A percentile compares a stretch with the other conserved stretches of the same genome.
These are phyloP conservation scores for Rhodotorula sp. DNA, from an alignment of 1,284 basidiomycete species.

Conservation along the genomic window DNA sequence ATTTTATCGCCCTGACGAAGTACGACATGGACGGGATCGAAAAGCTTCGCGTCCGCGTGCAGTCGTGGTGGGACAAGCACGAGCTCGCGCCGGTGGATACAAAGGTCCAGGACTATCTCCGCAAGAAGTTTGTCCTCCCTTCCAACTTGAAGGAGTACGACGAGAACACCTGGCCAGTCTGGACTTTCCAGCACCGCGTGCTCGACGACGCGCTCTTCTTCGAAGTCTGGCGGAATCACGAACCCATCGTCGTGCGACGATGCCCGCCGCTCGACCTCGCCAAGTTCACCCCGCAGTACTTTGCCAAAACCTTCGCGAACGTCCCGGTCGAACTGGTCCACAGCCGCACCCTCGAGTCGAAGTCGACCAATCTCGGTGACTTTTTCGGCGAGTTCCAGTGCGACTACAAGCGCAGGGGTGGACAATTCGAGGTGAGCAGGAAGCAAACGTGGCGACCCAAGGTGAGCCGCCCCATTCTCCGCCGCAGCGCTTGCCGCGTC, in stretches of 20 bases:
- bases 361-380: constrained; percentile 59
- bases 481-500: neutral
- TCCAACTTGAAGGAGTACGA: constrained; percentile 24
- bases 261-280: constrained; percentile 53
- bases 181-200: constrained; percentile 2
- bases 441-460: constrained; percentile 16
- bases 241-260: constrained; percentile 71
- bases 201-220: constrained; percentile 57
- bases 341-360: constrained; percentile 16
- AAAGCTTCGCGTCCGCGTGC: neutral
- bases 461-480: constrained; percentile 1
- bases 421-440: neutral
- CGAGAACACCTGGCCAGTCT: constrained; percentile 7
- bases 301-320: constrained; percentile 65
- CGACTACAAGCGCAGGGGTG: neutral
- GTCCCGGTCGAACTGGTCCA: constrained; percentile 55
- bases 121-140: constrained; percentile 3
- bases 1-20: constrained; percentile 20
- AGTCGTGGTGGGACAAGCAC: constrained; percentile 11
- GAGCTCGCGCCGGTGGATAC: constrained; percentile 8
- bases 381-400: constrained; percentile 79
- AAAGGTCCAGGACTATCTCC: constrained; percentile 15
- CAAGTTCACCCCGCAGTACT: constrained; percentile 76
- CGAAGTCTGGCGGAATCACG: constrained; percentile 66
- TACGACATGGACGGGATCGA: constrained; percentile 15